Conservation (phyloP, 2,329 filamentous ascomycete genomes). For the Aspergillus intermedius region DNA sequence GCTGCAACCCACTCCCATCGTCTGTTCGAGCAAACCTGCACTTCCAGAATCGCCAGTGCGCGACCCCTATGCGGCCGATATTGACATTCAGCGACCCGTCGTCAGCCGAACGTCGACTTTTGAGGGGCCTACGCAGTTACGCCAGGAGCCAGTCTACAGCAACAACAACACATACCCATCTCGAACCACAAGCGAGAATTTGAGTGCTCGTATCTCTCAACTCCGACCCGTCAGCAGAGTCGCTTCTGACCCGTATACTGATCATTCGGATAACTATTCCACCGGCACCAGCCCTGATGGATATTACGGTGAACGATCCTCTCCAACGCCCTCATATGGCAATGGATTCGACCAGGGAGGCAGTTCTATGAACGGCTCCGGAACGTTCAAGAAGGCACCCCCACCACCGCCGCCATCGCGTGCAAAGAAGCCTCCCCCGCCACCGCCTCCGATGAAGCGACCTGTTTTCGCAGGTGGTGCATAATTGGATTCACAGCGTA, state of each 20-base stretch:
- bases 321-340: conserved; percentile 49
- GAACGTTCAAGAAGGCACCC: conserved; percentile 47
- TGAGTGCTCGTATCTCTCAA: conserved; percentile 43
- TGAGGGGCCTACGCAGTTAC: conserved; percentile 49
- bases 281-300: conserved; percentile 44
- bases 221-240: conserved; percentile 36
- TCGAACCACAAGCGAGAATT: conserved; percentile 51
- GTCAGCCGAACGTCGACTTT: conserved; percentile 51
- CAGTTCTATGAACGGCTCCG: conserved; percentile 38
- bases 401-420: conserved; percentile 58
- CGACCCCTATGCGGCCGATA: conserved; percentile 38
- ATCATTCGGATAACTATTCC: conserved; percentile 46
- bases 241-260: conserved; percentile 42
- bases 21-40: conserved; percentile 42
- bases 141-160: conserved; percentile 48
- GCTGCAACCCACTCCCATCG: conserved; percentile 47
- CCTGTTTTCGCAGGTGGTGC: conserved; percentile 26
- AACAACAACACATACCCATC: conserved; percentile 41
- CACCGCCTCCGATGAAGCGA: conserved; percentile 59
- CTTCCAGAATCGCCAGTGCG: conserved; percentile 31
- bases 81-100: conserved; percentile 40
- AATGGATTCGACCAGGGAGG: conserved; percentile 46
- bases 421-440: conserved; percentile 60
- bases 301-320: conserved; percentile 45
- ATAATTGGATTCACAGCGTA: not conserved